Evolutionary conservation across 768 basidiomycete species (phyloP).

Genomic region (Daedaleopsis nitida): DNA sequence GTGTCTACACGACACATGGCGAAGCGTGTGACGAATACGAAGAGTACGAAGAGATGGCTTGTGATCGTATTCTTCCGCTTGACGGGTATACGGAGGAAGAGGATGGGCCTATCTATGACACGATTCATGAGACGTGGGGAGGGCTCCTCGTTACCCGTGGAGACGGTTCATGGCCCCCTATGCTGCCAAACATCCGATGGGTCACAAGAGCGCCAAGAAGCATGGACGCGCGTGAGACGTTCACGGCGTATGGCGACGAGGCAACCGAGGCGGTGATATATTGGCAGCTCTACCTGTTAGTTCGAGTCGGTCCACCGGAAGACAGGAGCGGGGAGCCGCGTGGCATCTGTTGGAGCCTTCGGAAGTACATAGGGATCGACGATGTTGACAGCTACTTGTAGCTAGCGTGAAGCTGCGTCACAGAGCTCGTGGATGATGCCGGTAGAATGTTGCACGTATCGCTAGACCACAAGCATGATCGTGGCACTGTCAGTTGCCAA

Average conservation of each 20-base stretch:
- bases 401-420: no score
- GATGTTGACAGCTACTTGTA: no score
- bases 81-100: neutral
- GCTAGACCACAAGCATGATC: no score
- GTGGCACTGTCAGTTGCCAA: no score
- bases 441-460: no score
- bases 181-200: neutral
- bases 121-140: neutral
- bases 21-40: no score
- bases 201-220: neutral
- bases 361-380: no score
- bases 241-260: slow-evolving; percentile 8
- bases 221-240: neutral
- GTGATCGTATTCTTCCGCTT: neutral
- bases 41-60: neutral
- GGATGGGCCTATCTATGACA: neutral
- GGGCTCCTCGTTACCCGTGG: neutral
- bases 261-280: neutral
- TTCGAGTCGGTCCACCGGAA: neutral
- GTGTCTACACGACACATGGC: neutral
- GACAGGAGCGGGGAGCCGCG: neutral
- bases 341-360: neutral
- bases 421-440: no score
- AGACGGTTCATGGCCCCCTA: neutral
- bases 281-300: slow-evolving; percentile 5